Base-by-base conservation (phyloP, 2,329 filamentous ascomycete species). In the Aureobasidium sp. region DNA sequence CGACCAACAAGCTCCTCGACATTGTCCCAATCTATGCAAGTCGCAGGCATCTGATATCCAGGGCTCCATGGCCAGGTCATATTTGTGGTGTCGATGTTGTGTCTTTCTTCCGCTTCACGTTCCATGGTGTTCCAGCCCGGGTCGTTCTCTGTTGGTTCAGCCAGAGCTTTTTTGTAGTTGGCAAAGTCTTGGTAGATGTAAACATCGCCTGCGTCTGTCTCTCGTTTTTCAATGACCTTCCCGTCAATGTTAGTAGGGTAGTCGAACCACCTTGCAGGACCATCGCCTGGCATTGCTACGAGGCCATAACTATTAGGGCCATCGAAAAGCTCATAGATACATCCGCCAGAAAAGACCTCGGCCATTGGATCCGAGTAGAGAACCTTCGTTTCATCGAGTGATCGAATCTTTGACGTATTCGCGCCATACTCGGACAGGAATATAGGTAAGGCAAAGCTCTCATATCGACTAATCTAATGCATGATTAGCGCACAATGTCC, bases 121-220 rank as follows among this genome's bases (percentile, higher is more conserved):
- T 48, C 56, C 56, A 60, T 60, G 18, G 13, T 40, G 18, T 48
- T 31, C 43, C 58, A 61, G 33, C 31, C 50, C 15, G 43, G 5
- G 25, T 50, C 31, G 20, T 61, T 11, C 9, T 23, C 23, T 20
- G 23, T 27, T 13, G 58, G 29, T 47, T 40, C 31, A 20, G 58
- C 60, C 23, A 71, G 67, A 16, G 31, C 51, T n/a, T 38, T 18
- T 33, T 67, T 69, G 55, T 69, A 71, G 33, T 69, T 67, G 29
- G 47, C 45, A 31, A 71, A 69, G 64, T 71, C 68, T 11, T 69
- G 38, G 45, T 63, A 68, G 16, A 71, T 45, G n/a, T 56, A 40
- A 27, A 71, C 8, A 25, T 53, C 50, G 8, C 67, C 69, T 16
- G 43, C 33, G 16, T 65, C 56, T 16, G 48, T 69, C 55, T 59